A percentile compares a stretch with the other conserved stretches of the same genome.
phyloP scores from a whole-genome alignment of 352 stramenopile genomes.

The Pythium folliculosum region DNA sequence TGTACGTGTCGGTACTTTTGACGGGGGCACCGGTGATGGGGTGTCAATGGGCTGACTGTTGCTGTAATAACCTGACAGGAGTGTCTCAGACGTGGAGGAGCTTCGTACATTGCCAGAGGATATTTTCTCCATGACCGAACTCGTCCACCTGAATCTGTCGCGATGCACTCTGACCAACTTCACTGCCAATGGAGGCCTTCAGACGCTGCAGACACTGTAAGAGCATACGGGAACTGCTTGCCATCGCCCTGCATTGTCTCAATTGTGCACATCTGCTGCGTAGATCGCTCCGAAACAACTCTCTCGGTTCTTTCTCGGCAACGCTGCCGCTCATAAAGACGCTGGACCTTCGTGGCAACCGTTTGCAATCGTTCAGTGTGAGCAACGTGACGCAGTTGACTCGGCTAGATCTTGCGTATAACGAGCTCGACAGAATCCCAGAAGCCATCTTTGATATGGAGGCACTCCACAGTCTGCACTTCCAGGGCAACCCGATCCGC shows the following conservation, averaged over 20 bases:
- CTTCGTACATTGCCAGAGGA: background rate
- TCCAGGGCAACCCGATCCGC: slow-evolving; percentile 11
- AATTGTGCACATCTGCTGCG: background rate
- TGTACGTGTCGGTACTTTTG: background rate
- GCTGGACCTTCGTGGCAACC: background rate
- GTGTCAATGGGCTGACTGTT: background rate
- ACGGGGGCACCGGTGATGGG: too few species aligned
- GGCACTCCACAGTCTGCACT: background rate
- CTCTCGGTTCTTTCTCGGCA: background rate
- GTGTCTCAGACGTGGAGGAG: background rate
- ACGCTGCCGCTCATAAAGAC: background rate
- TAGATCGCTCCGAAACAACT: slow-evolving; percentile 6
- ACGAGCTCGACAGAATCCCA: background rate
- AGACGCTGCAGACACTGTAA: slow-evolving; percentile 2
- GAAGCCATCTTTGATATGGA: background rate
- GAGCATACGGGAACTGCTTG: background rate
- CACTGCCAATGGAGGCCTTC: background rate
- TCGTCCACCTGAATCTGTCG: background rate
- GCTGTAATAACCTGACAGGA: slow-evolving; percentile 1
- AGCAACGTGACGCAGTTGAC: background rate
- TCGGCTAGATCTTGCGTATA: slow-evolving; percentile 2
- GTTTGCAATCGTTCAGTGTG: slow-evolving; percentile 1
- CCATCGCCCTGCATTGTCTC: background rate
- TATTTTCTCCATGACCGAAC: background rate
- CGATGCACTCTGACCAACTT: slow-evolving; percentile 6